Percentiles rank a stretch among this genome's conserved stretches.
These are phyloP conservation scores for Triangularia verruculosa DNA, from an alignment of 2,329 filamentous ascomycete species.

Conservation along the genomic window DNA sequence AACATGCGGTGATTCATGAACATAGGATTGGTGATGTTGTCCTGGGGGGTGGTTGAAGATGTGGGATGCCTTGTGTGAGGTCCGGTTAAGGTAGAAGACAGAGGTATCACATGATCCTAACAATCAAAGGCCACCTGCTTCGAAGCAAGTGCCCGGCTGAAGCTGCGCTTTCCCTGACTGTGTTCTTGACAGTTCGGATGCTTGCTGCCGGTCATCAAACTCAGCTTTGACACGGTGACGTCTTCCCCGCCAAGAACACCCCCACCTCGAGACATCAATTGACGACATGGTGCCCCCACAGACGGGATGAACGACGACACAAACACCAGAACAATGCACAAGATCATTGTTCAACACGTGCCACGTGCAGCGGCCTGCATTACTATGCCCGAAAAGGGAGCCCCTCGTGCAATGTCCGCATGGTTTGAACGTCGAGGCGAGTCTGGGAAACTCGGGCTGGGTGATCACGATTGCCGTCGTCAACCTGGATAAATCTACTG, in stretches of 20 bases:
- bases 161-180: not conserved
- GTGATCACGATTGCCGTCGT: slow-evolving; percentile 3
- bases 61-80: not conserved
- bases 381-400: slow-evolving; percentile 5
- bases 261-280: not conserved
- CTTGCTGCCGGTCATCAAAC: not conserved
- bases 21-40: not conserved
- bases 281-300: not conserved
- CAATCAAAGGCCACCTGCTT: not conserved
- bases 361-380: slow-evolving; percentile 2
- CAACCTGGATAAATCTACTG: slow-evolving; percentile 11
- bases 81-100: not conserved
- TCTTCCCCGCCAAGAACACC: not conserved
- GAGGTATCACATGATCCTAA: not conserved
- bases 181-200: not conserved
- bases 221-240: not conserved
- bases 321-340: not conserved
- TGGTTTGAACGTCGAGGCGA: slow-evolving; percentile 11
- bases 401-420: slow-evolving; percentile 15
- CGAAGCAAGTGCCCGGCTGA: not conserved
- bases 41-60: not conserved
- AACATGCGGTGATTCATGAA: not conserved
- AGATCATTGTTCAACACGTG: not conserved
- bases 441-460: slow-evolving; percentile 10
- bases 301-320: not conserved